phyloP scores from a whole-genome alignment of 2,329 filamentous ascomycete species.

The Pseudocercospora eumusae region DNA sequence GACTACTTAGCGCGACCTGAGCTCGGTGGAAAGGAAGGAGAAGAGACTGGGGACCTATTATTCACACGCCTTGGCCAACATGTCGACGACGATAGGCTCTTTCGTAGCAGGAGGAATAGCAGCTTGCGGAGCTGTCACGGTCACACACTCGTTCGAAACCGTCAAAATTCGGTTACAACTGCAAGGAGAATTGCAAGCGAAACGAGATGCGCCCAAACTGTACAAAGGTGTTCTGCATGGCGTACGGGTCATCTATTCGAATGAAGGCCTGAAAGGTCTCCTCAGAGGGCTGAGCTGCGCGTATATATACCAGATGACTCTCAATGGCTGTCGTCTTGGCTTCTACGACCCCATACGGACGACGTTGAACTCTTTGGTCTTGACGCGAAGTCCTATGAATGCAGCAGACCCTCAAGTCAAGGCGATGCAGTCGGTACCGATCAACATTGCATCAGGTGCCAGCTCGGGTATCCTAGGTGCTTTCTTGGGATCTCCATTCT shows the following conservation, averaged over 20 bases:
- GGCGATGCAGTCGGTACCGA: slow-evolving; percentile 72
- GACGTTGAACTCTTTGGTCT: slow-evolving; percentile 45
- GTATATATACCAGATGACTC: slow-evolving; percentile 93
- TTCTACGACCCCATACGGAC: slow-evolving; percentile 96
- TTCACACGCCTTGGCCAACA: slow-evolving; percentile 26
- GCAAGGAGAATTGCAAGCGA: slow-evolving; percentile 90
- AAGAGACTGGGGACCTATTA: neutral
- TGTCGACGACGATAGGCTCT: slow-evolving; percentile 60
- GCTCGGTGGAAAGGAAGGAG: slow-evolving; percentile 4
- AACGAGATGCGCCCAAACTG: slow-evolving; percentile 78
- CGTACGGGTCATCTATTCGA: slow-evolving; percentile 82
- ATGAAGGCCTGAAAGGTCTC: slow-evolving; percentile 83
- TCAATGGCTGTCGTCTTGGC: slow-evolving; percentile 93
- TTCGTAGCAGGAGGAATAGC: slow-evolving; percentile 96
- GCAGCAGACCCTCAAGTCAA: slow-evolving; percentile 45
- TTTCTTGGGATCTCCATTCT: slow-evolving; percentile 91
- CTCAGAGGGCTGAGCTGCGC: slow-evolving; percentile 88
- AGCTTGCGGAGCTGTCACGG: slow-evolving; percentile 94
- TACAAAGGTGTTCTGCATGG: slow-evolving; percentile 92
- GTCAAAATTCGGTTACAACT: slow-evolving; percentile 98
- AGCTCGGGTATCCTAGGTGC: slow-evolving; percentile 87
- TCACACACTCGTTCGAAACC: slow-evolving; percentile 97
- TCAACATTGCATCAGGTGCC: slow-evolving; percentile 94
- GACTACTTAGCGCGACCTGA: slow-evolving; percentile 9
- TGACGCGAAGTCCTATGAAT: slow-evolving; percentile 68